phyloP scores from a whole-genome alignment of 495 filamentous ascomycete genomes.

The Poronia punctata region DNA sequence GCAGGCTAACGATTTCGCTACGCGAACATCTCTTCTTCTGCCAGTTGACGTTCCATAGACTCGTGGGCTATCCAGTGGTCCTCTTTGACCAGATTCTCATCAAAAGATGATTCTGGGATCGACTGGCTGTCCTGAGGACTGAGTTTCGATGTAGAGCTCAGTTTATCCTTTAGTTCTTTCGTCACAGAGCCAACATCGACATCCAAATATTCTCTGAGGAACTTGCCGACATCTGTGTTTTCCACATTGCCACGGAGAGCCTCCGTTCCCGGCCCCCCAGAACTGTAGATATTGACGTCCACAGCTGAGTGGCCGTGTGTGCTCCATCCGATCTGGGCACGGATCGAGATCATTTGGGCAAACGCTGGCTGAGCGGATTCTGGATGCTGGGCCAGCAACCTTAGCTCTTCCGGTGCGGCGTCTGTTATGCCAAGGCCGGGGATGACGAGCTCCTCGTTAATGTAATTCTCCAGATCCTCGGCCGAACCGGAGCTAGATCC shows the following conservation, averaged over 20 bases:
- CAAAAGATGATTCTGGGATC: not conserved
- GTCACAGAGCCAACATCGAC: conserved; percentile 73
- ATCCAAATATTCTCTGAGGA: conserved; percentile 70
- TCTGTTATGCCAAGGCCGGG: conserved; percentile 70
- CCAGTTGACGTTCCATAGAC: conserved; percentile 9
- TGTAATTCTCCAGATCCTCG: conserved; percentile 46
- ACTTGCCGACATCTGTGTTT: conserved; percentile 86
- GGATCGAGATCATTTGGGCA: conserved; percentile 74
- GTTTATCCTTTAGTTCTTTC: conserved; percentile 59
- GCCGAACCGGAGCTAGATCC: conserved; percentile 20
- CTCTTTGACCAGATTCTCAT: not conserved
- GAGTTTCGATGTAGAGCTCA: conserved; percentile 14
- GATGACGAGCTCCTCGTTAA: conserved; percentile 53
- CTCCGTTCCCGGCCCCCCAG: conserved; percentile 40
- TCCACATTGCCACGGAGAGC: conserved; percentile 76
- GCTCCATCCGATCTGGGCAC: conserved; percentile 87
- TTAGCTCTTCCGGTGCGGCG: conserved; percentile 62
- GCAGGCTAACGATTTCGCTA: not conserved
- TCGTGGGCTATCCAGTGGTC: conserved; percentile 23
- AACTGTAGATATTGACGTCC: conserved; percentile 88
- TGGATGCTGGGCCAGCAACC: conserved; percentile 52
- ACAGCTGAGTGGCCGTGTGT: conserved; percentile 86
- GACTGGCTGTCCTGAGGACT: not conserved
- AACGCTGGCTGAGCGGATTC: conserved; percentile 52
- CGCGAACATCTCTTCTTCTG: not conserved